Base-by-base conservation (phyloP, 331 rosid species). In the Quercus tomentella region DNA sequence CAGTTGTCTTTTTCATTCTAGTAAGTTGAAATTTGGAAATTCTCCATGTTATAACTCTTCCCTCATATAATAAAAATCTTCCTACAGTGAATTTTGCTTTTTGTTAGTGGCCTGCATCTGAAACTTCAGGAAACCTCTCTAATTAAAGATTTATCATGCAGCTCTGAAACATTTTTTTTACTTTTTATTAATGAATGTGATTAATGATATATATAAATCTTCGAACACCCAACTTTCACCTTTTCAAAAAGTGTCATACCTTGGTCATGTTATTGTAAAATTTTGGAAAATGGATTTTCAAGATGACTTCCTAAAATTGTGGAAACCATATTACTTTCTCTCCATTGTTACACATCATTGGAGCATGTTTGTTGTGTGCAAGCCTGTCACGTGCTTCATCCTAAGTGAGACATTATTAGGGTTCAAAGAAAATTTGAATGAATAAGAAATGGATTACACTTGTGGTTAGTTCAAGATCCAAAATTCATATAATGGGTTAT, bases 1-100 rank as follows among this genome's bases (percentile, higher is more conserved):
- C 26, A 20, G 26, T 18, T 80, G 56, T 81, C 61, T 76, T 63
- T 72, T 73, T 35, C 63, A 69, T 74, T 81, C 49, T 26, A 41
- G 21, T 56, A 56, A 56, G 45, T 20, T 58, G 11, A 74, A 76
- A 14, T 82, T 23, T 57, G 51, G 52, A 28, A 75, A 79, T 56
- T 17, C 30, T 68, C 66, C 49, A 55, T 61, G 51, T 70, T 70
- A 28, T 30, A 65, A 76, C 81, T 58, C 70, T 51, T 82, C 71
- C 51, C 26, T 33, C 56, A 7, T 31, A 28, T 18, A 66, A 41
- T 20, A 18, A 35, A 67, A 33, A 33, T 22, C 52, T 31, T 67
- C 51, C 22, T 14, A 45, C 26, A 10, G 26, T 67, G 72, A 67
- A 67, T 35, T 45, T 67, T 20, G 28, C 26, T 33, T 67, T 33